These are phyloP conservation scores for Climacium dendroides DNA, from an alignment of 225 moss, liverwort and hornwort species.

Conservation along the genomic window DNA sequence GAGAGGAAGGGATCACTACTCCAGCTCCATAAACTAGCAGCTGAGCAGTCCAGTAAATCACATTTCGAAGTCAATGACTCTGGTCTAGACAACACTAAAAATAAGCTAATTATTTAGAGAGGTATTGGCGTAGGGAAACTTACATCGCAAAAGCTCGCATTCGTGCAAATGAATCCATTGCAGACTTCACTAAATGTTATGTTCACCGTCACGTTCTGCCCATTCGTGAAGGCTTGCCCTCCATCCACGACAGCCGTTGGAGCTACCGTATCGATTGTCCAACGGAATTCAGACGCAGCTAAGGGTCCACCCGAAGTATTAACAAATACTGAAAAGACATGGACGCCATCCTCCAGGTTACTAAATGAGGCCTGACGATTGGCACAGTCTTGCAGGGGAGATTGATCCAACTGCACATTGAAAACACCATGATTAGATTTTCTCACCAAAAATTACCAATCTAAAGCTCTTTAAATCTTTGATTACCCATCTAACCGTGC, in stretches of 20 bases:
- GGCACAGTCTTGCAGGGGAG: not conserved
- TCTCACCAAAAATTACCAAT: not conserved
- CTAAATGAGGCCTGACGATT: not conserved
- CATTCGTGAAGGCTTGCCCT: conserved; percentile 17
- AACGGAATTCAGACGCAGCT: conserved; percentile 2
- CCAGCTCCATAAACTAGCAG: conserved; percentile 20
- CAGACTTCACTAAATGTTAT: conserved; percentile 26
- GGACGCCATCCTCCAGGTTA: conserved; percentile 11
- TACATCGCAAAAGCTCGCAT: conserved; percentile 16
- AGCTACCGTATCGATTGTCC: conserved; percentile 26
- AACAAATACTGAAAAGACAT: conserved; percentile 15
- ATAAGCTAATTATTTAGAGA: not conserved
- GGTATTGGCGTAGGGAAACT: not conserved
- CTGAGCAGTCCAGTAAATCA: not conserved
- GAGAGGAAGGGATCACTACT: conserved; percentile 13
- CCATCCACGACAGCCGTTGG: conserved; percentile 21
- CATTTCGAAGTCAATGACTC: not conserved
- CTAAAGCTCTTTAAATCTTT: not conserved
- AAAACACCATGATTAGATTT: not conserved
- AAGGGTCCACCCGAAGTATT: conserved; percentile 7
- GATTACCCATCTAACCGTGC: not conserved
- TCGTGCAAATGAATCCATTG: conserved; percentile 14
- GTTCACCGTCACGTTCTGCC: conserved; percentile 16
- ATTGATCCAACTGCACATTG: conserved; percentile 22
- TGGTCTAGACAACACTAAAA: not conserved